A percentile compares a stretch with the other conserved stretches of the same genome.
These are phyloP conservation scores for Penicillium cataractarum DNA, from an alignment of 495 filamentous ascomycete genomes.

Conservation along the genomic window DNA sequence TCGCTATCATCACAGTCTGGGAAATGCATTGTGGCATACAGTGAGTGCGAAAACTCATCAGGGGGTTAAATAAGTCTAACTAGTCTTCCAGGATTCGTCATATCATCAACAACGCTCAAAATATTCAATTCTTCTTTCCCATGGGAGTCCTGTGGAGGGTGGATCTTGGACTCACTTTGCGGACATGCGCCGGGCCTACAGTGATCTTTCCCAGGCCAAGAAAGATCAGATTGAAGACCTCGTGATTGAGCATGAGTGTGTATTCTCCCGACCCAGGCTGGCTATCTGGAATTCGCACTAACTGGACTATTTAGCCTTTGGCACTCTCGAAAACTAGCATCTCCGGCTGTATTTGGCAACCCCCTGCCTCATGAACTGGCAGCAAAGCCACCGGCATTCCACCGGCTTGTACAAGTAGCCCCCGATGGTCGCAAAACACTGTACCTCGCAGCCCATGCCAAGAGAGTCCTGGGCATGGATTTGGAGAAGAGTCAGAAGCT, in stretches of 20 bases:
- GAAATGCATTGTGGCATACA: conserved; percentile 31
- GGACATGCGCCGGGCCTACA: conserved; percentile 22
- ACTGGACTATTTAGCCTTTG: conserved; percentile 18
- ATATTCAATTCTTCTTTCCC: conserved; percentile 29
- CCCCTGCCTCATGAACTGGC: conserved; percentile 27
- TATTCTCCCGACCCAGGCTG: neutral
- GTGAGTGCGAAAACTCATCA: conserved; percentile 8
- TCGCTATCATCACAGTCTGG: conserved; percentile 29
- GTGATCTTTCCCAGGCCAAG: conserved; percentile 20
- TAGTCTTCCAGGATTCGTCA: conserved; percentile 17
- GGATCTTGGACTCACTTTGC: conserved; percentile 33
- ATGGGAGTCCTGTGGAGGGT: conserved; percentile 23
- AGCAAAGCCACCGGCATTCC: conserved; percentile 28
- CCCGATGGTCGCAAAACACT: conserved; percentile 29
- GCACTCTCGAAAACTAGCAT: conserved; percentile 28
- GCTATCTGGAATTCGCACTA: neutral
- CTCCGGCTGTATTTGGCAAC: conserved; percentile 23
- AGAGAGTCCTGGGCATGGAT: conserved; percentile 15
- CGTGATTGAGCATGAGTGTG: conserved; percentile 29
- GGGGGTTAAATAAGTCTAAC: neutral
- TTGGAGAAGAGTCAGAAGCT: conserved; percentile 26
- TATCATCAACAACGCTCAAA: conserved; percentile 31
- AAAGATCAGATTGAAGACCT: conserved; percentile 25
- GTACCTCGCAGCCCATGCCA: conserved; percentile 28
- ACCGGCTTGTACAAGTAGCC: conserved; percentile 24